Base-by-base conservation (phyloP, 257 asterid genomes). In the Fraxinus cuspidata region DNA sequence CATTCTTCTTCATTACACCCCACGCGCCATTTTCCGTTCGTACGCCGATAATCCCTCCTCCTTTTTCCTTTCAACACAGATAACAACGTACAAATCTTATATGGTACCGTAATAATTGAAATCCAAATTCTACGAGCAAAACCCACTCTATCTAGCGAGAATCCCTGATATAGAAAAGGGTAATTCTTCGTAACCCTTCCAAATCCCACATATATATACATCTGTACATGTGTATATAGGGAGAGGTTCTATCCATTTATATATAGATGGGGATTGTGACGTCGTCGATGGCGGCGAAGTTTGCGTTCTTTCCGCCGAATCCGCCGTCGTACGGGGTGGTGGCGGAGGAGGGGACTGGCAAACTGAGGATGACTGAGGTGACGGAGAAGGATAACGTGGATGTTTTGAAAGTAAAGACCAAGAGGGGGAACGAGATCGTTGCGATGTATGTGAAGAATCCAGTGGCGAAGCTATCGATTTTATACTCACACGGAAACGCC, bases 401-500 rank as follows among this genome's bases (percentile, higher is more conserved):
- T 79, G 90, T 94, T 0, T 51, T 94, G 92, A 94, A 85, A 86
- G 85, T 94, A 73, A 86, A 80, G 87, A 91, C 98, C 27, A 90
- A 90, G 83, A 91, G 88, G 47, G 97, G 98, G 77, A 87, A 86
- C 74, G 86, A 87, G 88, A 89, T 94, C 86, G 92, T 89, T 75
- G 95, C 95, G 68, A 73, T 94, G 75, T 94, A 89, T 71, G 91
- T 92, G 72, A 92, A 81, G 85, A 94, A 91, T 72, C 96, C 98
- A 73, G 58, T 82, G 80, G 97, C 97, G 79, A 86, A 84, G 82
- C 88, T 94, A 53, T 92, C 98, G 66, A 68, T 94, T 72, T 37
- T 94, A 72, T 94, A 94, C 88, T 94, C 98, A 13, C 98, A 94
- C 83, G 98, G 98, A 5, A 94, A 94, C 84, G 98, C 98, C n/a